Evolutionary conservation across 306 rosid species (phyloP), one percentile per base, ranked within the genome.

Genomic region (Clitoria ternatea): DNA sequence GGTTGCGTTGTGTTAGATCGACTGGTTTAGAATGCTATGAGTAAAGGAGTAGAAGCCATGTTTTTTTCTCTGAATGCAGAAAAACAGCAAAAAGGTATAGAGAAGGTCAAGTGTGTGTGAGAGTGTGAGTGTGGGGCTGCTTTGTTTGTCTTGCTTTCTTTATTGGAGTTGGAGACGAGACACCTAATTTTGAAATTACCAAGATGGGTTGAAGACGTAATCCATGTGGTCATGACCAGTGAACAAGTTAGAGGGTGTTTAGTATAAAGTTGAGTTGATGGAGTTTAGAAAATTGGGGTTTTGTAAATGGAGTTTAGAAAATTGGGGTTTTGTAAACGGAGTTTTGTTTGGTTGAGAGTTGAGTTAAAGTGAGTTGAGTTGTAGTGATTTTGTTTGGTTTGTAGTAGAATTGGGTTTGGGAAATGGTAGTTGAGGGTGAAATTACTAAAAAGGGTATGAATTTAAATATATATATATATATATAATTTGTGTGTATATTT

Each of bases 1-100:
- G 15, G 79, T 22, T 20, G 11, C 40, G 65, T 29, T 7, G 75
- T 15, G 54, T 55, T 77, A 80, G 83, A 77, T 84, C 83, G 71
- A 70, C 26, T 70, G 59, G 32, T 13, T 33, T 27, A 69, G 47
- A 65, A 77, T 62, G 23, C 45, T 50, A 19, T 10, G 50, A 44
- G 40, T 14, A 69, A 69, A 35, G 47, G 45, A 62, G 79, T 69
- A 62, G 54, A 75, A 70, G 78, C 39, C 80, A 78, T 57, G 0
- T 78, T 43, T 15, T 43, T 15, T 43, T n/a, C 23, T 48, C 40
- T 52, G 70, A 77, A 73, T 69, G 79, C 75, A 56, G 77, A 35
- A 73, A 64, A 42, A 23, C 39, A 69, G 14, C 2, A 55, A 47
- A 36, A 39, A 30, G 65, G 49, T 17, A 1, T 3, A 57, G 26